Base-by-base conservation (phyloP, 1,139 yeast genomes). In the Yamadazyma atlantica region DNA sequence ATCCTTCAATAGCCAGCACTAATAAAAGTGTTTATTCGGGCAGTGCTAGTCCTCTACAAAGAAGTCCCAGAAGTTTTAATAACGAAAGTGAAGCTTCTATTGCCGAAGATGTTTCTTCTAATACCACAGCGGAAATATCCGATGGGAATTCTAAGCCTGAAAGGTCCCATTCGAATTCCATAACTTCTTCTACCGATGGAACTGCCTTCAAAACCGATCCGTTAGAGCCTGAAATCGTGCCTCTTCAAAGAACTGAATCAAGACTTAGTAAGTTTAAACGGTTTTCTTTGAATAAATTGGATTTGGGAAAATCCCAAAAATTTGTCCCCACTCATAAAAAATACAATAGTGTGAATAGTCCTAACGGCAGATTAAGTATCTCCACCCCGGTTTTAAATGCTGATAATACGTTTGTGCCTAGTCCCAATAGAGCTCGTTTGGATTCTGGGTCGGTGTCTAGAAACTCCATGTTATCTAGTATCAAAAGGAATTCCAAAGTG, bases 261-360 rank as follows among this genome's bases (percentile, higher is more conserved):
- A 33, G 26, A 22, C 31, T 39, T 4, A 30, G 36, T 12, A 40
- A 35, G 24, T 29, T 43, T n/a, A 50, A 49, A 30, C 14, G 55
- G 28, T 46, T 50, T 27, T 51, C 55, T 1, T 34, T 50, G 23
- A 41, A 41, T 23, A 35, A 41, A 18, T 35, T 48, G 17, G 41
- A 41, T 17, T 32, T 38, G 23, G 35, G 28, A n/a, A 19, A 33
- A 1, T 28, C 41, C 6, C 43, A 37, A 12, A 39, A 38, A 10
- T 42, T 42, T 21, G 33, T 32, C 8, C 46, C 46, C 4, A 30
- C 29, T 21, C 48, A 48, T 33, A 35, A 42, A 19, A 41, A 38
- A 32, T 41, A 34, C 37, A 33, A 38, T 29, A 41, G 45, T 33
- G 24, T 39, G 14, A 36, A 31, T 19, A 41, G 15, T 22, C 29